Evolutionary conservation across 306 rosid genomes (phyloP).

Genomic region (Leucaena leucocephala): DNA sequence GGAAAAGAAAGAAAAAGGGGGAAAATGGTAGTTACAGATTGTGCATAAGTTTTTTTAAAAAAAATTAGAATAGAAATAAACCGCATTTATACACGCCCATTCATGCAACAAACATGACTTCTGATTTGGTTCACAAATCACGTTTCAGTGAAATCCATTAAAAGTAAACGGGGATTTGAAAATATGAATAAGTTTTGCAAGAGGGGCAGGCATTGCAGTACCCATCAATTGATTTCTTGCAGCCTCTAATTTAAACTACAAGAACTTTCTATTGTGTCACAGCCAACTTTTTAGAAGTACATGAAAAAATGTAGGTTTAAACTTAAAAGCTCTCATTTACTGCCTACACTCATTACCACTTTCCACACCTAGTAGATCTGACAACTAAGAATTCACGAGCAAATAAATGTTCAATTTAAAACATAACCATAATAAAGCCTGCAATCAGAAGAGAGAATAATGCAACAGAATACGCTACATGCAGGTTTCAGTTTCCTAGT

Average conservation of each 20-base stretch:
- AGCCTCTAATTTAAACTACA: background rate
- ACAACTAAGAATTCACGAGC: background rate
- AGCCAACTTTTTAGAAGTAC: background rate
- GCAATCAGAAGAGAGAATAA: background rate
- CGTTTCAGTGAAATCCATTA: background rate
- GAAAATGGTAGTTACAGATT: background rate
- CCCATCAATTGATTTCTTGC: background rate
- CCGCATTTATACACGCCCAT: background rate
- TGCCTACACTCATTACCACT: background rate
- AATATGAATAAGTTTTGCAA: background rate
- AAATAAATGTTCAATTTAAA: background rate
- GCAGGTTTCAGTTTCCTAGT: conserved; percentile 14
- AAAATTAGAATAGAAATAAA: too few relatives aligned
- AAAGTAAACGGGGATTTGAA: background rate
- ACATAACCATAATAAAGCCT: conserved; percentile 1
- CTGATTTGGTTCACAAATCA: background rate
- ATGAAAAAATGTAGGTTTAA: too few relatives aligned
- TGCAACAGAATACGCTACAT: conserved; percentile 7
- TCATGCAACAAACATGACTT: background rate
- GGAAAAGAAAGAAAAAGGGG: too few relatives aligned
- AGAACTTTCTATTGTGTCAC: background rate
- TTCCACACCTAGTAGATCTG: background rate
- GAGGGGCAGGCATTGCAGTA: background rate
- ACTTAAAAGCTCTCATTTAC: too few relatives aligned
- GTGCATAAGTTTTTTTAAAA: too few relatives aligned